A percentile compares a stretch with the other conserved stretches of the same genome.
Conservation (phyloP, 176 grass and related monocot species). For the Eragrostis curvula region DNA sequence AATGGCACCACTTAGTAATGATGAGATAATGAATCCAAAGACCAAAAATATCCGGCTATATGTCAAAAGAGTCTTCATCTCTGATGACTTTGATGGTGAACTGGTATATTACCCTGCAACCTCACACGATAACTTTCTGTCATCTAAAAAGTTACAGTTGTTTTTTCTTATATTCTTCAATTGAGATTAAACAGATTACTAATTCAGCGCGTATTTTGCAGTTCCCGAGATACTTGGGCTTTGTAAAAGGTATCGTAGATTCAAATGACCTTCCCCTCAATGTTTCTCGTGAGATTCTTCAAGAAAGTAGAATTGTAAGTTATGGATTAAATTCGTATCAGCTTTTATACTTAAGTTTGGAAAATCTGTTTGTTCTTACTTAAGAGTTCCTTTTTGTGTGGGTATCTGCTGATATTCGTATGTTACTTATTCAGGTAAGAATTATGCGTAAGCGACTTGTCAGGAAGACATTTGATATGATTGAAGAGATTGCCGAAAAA, state of each 20-base stretch:
- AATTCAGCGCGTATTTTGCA: constrained; percentile 41
- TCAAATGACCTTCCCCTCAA: constrained; percentile 88
- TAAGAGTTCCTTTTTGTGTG: background rate
- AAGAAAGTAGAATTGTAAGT: constrained; percentile 95
- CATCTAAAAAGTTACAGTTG: background rate
- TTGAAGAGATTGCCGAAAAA: constrained; percentile 75
- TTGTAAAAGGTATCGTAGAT: constrained; percentile 89
- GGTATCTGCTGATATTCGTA: background rate
- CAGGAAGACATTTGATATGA: constrained; percentile 96
- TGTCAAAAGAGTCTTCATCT: constrained; percentile 87
- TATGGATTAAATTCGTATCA: background rate
- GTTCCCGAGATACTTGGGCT: constrained; percentile 87
- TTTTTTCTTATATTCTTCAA: constrained; percentile 8
- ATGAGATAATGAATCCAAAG: constrained; percentile 81
- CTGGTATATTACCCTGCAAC: constrained; percentile 41
- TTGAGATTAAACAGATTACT: constrained; percentile 3
- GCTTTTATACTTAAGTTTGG: background rate
- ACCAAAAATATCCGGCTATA: constrained; percentile 82
- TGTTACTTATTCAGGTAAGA: constrained; percentile 58
- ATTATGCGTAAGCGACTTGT: constrained; percentile 95
- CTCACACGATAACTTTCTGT: background rate
- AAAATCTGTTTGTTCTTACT: background rate
- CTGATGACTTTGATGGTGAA: constrained; percentile 85
- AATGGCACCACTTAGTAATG: constrained; percentile 81
- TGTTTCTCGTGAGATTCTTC: constrained; percentile 88